Evolutionary conservation across 805 yeast species (phyloP), one percentile per base, ranked within the genome.

Genomic region (Candida ulmi): DNA sequence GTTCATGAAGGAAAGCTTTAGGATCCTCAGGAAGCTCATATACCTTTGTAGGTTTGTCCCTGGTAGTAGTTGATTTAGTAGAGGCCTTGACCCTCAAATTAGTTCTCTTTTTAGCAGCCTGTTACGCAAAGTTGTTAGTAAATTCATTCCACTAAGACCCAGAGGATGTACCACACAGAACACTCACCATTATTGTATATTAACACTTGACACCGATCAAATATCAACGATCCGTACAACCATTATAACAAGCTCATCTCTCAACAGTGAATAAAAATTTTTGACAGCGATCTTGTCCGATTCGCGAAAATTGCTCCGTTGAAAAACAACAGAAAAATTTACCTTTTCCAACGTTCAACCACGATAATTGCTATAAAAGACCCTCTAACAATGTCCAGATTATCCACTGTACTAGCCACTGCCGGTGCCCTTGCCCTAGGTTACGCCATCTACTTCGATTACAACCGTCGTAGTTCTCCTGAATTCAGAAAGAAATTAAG

Each of bases 401-500:
- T 54, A 38, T 39, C 54, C 13, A 35, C 63, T 9, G 50, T 64
- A 15, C 34, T 60, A 30, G 63, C 72, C 25, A 55, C 66, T 33
- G 45, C 62, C 12, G 70, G 67, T 43, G 58, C 71, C 35, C 67
- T 73, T 16, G 75, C 81, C 21, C 65, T 80, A 36, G 88, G 85
- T 15, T 91, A 93, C 66, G 86, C 91, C 41, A 68, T 78, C 29
- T 93, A 87, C 69, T 95, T 95, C 58, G 99, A 93, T 68, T 85
- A 88, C 71, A 74, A 75, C 65, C 87, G 99, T 68, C 85, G 98
- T 68, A 71, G 72, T 64, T 78, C 83, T 42, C 63, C 84, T 17
- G 84, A 77, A 42, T 95, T 93, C 74, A 85, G 99, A 72, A 80
- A 75, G 55, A 60, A 74, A 34, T 72, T 93, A 55, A 77, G 76